Conservation (phyloP, 169 alveolate species). For the Eimeria tenella region DNA sequence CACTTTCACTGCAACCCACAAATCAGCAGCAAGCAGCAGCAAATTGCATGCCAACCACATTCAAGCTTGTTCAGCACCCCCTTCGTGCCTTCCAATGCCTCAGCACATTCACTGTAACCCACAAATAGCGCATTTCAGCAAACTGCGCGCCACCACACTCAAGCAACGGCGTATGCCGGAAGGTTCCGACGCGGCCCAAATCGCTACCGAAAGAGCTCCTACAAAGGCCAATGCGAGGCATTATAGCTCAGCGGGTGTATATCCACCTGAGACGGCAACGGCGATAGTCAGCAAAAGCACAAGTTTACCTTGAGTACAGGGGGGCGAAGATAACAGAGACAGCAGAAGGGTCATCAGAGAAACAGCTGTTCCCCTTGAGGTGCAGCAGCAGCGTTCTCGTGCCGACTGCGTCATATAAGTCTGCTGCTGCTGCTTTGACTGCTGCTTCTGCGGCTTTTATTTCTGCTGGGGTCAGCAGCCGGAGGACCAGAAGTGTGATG, state of each 20-base stretch:
- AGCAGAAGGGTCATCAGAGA: conserved; percentile 60
- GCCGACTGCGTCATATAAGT: conserved; percentile 69
- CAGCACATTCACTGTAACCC: conserved; percentile 20
- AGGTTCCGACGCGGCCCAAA: no score
- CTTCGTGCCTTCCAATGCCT: background rate
- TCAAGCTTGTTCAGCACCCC: background rate
- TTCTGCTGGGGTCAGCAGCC: background rate
- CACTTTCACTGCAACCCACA: conserved; percentile 4
- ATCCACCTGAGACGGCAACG: no score
- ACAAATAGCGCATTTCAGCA: no score
- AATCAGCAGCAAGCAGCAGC: no score
- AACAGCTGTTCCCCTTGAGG: conserved; percentile 33
- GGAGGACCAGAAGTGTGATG: conserved; percentile 40
- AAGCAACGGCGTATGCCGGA: background rate
- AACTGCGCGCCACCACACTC: no score
- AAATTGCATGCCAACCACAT: background rate
- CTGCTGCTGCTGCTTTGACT: conserved; percentile 34
- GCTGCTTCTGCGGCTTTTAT: background rate
- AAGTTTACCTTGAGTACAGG: conserved; percentile 32
- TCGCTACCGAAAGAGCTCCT: no score
- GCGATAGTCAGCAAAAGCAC: background rate
- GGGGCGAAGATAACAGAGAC: conserved; percentile 66
- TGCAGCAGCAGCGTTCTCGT: conserved; percentile 43
- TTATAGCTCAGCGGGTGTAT: no score
- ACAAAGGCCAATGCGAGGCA: no score